Percentiles rank a stretch among this genome's conserved stretches.
phyloP scores from a whole-genome alignment of 352 stramenopile species.

The Phytophthora vignae region DNA sequence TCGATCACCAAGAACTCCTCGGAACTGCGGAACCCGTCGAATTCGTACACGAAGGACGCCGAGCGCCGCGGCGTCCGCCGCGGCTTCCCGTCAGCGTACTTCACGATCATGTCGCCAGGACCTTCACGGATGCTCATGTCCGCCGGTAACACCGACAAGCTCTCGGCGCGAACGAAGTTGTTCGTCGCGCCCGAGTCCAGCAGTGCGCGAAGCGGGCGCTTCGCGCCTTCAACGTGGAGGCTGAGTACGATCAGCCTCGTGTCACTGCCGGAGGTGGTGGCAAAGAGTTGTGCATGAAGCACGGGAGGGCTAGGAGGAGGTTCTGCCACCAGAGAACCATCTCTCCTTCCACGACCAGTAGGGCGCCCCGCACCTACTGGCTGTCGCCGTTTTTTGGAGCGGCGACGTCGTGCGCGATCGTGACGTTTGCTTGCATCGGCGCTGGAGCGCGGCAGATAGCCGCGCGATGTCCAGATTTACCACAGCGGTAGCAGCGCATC shows the following conservation, averaged over 20 bases:
- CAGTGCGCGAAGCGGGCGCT: conserved; percentile 11
- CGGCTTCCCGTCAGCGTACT: conserved; percentile 29
- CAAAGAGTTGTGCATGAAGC: conserved; percentile 13
- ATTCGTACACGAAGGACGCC: conserved; percentile 16
- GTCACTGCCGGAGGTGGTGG: conserved; percentile 25
- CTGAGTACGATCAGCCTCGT: conserved; percentile 25
- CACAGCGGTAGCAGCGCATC: conserved; percentile 17
- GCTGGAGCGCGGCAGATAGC: conserved; percentile 20
- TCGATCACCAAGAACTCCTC: conserved; percentile 48
- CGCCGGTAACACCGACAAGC: conserved; percentile 17
- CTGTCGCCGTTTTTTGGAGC: conserved; percentile 15
- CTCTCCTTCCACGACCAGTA: too few species aligned
- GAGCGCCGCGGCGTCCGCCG: conserved; percentile 13
- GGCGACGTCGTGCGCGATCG: background rate
- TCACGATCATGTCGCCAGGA: conserved; percentile 17
- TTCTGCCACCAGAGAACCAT: too few species aligned
- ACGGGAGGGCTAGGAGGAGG: too few species aligned
- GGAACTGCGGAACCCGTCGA: conserved; percentile 25
- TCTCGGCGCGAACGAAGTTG: conserved; percentile 34
- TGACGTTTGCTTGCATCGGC: conserved; percentile 2
- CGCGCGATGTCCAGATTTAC: conserved; percentile 11
- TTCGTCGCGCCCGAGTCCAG: conserved; percentile 34
- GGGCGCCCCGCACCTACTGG: conserved; percentile 16
- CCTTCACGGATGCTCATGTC: conserved; percentile 21
- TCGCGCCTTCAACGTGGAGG: conserved; percentile 23